A percentile compares a stretch with the other conserved stretches of the same genome.
These are phyloP conservation scores for Ulota crispa DNA, from an alignment of 225 moss, liverwort and hornwort genomes.

Conservation along the genomic window DNA sequence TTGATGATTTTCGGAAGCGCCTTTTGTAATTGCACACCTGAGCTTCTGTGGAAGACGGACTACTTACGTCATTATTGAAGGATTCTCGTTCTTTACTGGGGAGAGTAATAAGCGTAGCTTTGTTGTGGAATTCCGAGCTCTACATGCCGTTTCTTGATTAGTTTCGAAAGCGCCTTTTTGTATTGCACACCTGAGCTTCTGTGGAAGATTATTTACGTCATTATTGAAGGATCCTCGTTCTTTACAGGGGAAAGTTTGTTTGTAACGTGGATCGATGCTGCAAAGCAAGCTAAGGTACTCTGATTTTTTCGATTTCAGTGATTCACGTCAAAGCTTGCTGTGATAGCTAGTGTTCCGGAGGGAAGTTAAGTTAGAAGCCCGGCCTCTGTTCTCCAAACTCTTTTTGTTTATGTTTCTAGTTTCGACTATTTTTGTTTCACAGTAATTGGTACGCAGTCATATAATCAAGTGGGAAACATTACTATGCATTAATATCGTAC, in stretches of 20 bases:
- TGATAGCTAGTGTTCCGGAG: slow-evolving; percentile 6
- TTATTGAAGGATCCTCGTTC: background rate
- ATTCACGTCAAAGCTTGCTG: background rate
- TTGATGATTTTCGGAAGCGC: background rate
- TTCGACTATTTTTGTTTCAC: background rate
- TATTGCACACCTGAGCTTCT: background rate
- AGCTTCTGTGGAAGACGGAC: background rate
- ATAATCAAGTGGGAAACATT: background rate
- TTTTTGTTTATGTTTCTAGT: background rate
- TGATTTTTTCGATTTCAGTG: background rate
- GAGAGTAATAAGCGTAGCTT: no score
- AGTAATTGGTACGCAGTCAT: background rate
- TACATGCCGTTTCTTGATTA: background rate
- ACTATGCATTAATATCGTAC: background rate
- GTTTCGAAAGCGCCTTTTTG: background rate
- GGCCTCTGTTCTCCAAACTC: background rate
- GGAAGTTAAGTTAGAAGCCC: background rate
- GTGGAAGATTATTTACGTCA: background rate
- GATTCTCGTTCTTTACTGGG: background rate
- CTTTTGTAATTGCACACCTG: background rate
- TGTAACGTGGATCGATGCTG: background rate
- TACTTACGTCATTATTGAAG: background rate
- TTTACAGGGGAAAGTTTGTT: background rate
- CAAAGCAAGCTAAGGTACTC: background rate
- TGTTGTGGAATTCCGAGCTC: background rate